Evolutionary conservation across 805 yeast genomes (phyloP), one percentile per base, ranked within the genome.

Genomic region (Spencermartinsiella europaea): DNA sequence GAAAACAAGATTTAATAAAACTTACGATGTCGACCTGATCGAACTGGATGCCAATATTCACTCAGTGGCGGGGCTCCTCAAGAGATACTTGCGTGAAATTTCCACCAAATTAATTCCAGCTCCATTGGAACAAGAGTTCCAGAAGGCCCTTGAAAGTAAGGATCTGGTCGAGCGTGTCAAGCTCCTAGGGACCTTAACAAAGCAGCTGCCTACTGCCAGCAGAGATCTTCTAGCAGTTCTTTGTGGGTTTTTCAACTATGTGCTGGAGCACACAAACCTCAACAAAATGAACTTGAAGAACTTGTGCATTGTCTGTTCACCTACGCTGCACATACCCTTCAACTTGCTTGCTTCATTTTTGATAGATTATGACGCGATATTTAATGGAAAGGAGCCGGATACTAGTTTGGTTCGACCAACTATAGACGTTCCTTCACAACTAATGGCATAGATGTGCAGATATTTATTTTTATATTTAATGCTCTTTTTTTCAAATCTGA

Each of bases 271-370:
- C 55, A 74, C 72, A 49, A 75, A 76, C 12, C 65, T 69, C 48
- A 91, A 90, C 67, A 81, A 88, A 64, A 91, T 91, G 99, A 84
- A 83, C 49, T 67, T 85, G 48, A 73, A 85, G 54, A 91, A 93
- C 58, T 55, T 80, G 45, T 80, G 88, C 57, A 85, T 85, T 60
- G 93, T 85, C 3, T 85, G 85, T 60, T 84, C 87, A 3, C 93
- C 95, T 2, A 85, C 95, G 0, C 69, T 85, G 54, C 81, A 81
- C 52, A 69, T 86, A 40, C 78, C 90, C 0, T 71, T 80, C 14
- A 80, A 76, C 44, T 71, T 83, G 8, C 67, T 85, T 37, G 73
- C 74, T 35, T 73, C 78, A 12, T 74, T 84, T 44, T 70, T 85
- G 46, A 75, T 74, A 37, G 86, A 85, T 58, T 82, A 75, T 60